phyloP scores from a whole-genome alignment of 2,329 filamentous ascomycete genomes.

The Ophiostoma quercus region DNA sequence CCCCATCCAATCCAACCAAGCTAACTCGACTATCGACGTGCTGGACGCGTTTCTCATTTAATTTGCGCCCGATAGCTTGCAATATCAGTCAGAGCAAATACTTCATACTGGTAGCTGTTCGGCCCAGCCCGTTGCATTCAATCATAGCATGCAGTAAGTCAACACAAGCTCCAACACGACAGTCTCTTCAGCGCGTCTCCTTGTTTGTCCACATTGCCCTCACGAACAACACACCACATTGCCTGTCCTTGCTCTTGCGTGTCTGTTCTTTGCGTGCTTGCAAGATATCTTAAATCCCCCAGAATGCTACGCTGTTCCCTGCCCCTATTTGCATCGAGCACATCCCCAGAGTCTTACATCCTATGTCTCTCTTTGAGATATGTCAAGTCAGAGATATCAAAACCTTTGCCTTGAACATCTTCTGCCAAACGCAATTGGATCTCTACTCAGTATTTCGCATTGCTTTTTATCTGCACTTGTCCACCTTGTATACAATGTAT shows the following conservation, averaged over 20 bases:
- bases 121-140: not conserved
- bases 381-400: not conserved
- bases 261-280: slow-evolving; percentile 2
- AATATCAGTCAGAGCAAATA: not conserved
- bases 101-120: not conserved
- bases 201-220: not conserved
- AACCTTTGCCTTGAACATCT: not conserved
- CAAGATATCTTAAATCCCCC: slow-evolving; percentile 1
- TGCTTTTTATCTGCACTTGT: not conserved
- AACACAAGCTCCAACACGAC: not conserved
- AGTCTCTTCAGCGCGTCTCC: not conserved
- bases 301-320: slow-evolving; percentile 1
- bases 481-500: not conserved
- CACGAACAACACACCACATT: not conserved
- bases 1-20: slow-evolving; percentile 15
- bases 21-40: slow-evolving; percentile 12
- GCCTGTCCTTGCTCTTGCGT: not conserved
- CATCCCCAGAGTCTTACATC: slow-evolving; percentile 3
- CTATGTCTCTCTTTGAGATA: not conserved
- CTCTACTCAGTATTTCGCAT: not conserved
- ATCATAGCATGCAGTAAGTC: not conserved
- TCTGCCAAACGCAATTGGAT: not conserved
- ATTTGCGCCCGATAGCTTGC: slow-evolving; percentile 15
- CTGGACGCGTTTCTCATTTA: slow-evolving; percentile 32
- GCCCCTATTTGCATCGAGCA: not conserved